Evolutionary conservation across 257 asterid species (phyloP), one percentile per base, ranked within the genome.

Genomic region (Agastache rugosa): DNA sequence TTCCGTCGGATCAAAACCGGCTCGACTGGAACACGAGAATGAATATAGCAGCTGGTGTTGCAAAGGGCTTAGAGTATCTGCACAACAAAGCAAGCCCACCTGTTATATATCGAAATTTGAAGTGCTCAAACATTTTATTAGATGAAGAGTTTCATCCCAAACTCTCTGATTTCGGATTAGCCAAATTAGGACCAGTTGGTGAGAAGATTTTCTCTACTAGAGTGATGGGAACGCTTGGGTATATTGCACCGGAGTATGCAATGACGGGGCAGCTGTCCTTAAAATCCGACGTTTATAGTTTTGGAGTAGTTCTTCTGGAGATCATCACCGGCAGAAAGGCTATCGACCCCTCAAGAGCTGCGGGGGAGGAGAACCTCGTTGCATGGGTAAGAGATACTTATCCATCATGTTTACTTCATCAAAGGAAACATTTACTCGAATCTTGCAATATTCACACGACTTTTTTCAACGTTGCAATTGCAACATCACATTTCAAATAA

Each of bases 11-110:
- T 74, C 86, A 81, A 80, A 74, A 44, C 34, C 70, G 20, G n/a
- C 89, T 88, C 0, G 96, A 88, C 69, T 90, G 96, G 96, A 90
- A 84, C 79, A 87, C 89, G n/a, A 83, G 97, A 74, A 90, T 90
- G 96, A 87, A 88, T 83, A 80, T 85, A 69, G 97, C 93, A 42
- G 90, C 91, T 8, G 96, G 93, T 41, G 91, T 90, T 56, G 90
- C 96, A 25, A 84, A 80, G 75, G 91, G 93, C 75, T 85, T 90
- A 81, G 96, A 85, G 77, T 87, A 85, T 80, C 72, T 90, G 74
- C 97, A 88, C 55, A 90, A 85, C 74, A 87, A 77, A 78, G 91
- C 87, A 11, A 88, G 82, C 63, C 97, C 97, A 4, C 97, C 96
- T 17, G 90, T 90, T 35, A 90, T 90, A 47, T 85, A 88, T 77